These are phyloP conservation scores for Rubroboletus pulcherrimus DNA, from an alignment of 768 basidiomycete genomes.

Conservation along the genomic window DNA sequence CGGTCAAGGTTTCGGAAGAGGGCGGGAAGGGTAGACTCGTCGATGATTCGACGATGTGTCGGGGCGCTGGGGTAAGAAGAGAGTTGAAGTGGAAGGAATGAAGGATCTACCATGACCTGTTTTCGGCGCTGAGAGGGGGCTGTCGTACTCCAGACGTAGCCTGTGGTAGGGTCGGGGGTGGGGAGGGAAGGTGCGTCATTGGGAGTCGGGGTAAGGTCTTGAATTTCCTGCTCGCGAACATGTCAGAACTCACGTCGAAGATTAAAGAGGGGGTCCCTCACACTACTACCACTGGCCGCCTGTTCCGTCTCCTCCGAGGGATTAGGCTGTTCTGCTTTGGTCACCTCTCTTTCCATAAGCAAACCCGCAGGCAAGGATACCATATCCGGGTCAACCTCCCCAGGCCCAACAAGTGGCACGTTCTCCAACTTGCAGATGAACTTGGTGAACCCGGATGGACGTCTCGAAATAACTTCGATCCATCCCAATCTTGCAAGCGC, in stretches of 20 bases:
- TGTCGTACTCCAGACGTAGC: slow-evolving; percentile 83
- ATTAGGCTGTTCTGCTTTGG: slow-evolving; percentile 31
- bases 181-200: slow-evolving; percentile 24
- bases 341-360: slow-evolving; percentile 59
- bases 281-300: not conserved
- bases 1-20: slow-evolving; percentile 70
- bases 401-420: slow-evolving; percentile 77
- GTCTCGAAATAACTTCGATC: slow-evolving; percentile 79
- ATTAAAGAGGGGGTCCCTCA: slow-evolving; percentile 5
- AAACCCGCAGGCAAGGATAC: slow-evolving; percentile 68
- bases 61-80: slow-evolving; percentile 62
- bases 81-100: slow-evolving; percentile 81
- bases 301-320: slow-evolving; percentile 19
- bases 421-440: slow-evolving; percentile 88
- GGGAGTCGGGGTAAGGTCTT: slow-evolving; percentile 7
- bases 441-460: slow-evolving; percentile 86
- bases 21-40: slow-evolving; percentile 50
- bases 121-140: slow-evolving; percentile 89
- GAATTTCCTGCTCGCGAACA: slow-evolving; percentile 20
- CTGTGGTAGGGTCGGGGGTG: slow-evolving; percentile 69
- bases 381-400: slow-evolving; percentile 80
- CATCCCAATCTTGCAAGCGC: slow-evolving; percentile 73
- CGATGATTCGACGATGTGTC: slow-evolving; percentile 43
- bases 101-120: slow-evolving; percentile 79
- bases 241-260: slow-evolving; percentile 5